Evolutionary conservation across 2,329 filamentous ascomycete species (phyloP).

Genomic region (Hypomyces rosellus): DNA sequence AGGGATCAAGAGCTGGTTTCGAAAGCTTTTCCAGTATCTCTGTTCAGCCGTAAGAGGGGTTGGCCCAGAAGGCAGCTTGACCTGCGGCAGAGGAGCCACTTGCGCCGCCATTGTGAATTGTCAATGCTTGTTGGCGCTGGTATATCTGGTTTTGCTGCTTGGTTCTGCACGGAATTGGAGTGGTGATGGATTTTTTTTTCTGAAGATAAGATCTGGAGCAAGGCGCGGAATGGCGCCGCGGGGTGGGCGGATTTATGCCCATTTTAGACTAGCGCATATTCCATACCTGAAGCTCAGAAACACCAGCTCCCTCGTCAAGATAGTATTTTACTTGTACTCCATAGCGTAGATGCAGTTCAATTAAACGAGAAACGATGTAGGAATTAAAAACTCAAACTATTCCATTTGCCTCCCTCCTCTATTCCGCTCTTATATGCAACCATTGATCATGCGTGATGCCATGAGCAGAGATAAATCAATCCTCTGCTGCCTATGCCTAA

Average conservation of each 20-base stretch:
- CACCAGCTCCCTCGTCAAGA: not conserved
- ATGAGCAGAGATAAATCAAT: not conserved
- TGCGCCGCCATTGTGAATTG: conserved; percentile 67
- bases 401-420: too few species aligned
- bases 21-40: conserved; percentile 93
- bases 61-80: conserved; percentile 79
- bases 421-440: not conserved
- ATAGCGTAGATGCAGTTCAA: not conserved
- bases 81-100: conserved; percentile 69
- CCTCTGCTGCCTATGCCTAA: not conserved
- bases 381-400: not conserved
- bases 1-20: conserved; percentile 81
- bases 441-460: not conserved
- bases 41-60: conserved; percentile 85
- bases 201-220: conserved; percentile 21
- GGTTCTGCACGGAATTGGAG: not conserved
- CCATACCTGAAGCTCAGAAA: too few species aligned
- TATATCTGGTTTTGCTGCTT: not conserved
- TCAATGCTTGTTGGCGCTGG: conserved; percentile 2
- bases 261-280: conserved; percentile 2
- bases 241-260: not conserved
- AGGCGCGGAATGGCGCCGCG: conserved; percentile 11
- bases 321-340: too few species aligned
- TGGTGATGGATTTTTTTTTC: conserved; percentile 23
- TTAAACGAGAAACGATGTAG: too few species aligned